Percentiles rank a stretch among this genome's conserved stretches.
phyloP scores from a whole-genome alignment of 176 grass and related monocot genomes.

The Alloteropsis semialata region DNA sequence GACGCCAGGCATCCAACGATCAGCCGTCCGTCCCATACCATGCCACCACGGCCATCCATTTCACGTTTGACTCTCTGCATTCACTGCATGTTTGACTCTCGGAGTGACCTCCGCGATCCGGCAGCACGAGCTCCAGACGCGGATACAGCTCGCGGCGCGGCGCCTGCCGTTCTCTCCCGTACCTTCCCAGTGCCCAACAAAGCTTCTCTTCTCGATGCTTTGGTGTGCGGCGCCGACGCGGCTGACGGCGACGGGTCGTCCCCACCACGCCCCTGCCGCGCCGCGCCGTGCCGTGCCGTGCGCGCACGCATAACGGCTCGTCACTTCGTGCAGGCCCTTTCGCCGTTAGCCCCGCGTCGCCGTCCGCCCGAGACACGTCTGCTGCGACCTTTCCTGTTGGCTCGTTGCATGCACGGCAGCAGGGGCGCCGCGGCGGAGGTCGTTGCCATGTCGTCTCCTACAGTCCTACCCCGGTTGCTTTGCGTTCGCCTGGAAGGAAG shows the following conservation, averaged over 20 bases:
- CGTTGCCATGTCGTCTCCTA: neutral
- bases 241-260: neutral
- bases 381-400: neutral
- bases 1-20: neutral
- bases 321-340: neutral
- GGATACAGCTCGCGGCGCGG: neutral
- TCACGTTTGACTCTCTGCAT: neutral
- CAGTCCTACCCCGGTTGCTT: neutral
- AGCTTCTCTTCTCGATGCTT: neutral
- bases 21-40: neutral
- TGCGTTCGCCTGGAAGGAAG: neutral
- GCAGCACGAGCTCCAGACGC: neutral
- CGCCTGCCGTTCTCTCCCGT: neutral
- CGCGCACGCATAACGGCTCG: neutral
- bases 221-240: neutral
- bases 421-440: neutral
- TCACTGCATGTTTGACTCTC: neutral
- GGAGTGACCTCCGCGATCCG: neutral
- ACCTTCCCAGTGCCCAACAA: neutral
- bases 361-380: neutral
- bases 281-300: too few species aligned
- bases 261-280: neutral
- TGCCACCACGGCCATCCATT: neutral
- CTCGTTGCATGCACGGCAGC: constrained; percentile 13
- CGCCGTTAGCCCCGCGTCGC: neutral